phyloP scores from a whole-genome alignment of 2,329 filamentous ascomycete species.

The Penicillium olsonii region DNA sequence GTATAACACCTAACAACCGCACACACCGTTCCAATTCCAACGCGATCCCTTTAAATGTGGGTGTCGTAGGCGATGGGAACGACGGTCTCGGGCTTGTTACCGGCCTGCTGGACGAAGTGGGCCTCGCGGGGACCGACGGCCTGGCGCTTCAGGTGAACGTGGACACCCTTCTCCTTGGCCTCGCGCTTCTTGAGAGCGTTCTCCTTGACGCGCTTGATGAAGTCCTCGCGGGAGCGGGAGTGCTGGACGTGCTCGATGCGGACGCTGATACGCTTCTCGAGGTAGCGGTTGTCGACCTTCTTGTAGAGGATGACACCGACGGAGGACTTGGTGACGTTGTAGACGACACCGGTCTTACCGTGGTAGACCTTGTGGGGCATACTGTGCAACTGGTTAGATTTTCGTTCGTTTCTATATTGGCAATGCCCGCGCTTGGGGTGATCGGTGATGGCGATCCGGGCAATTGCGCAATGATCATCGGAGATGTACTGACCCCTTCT shows the following conservation, averaged over 20 bases:
- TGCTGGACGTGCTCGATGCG: slow-evolving; percentile 95
- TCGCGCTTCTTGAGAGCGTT: slow-evolving; percentile 91
- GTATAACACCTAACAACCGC: slow-evolving; percentile 41
- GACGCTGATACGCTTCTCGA: slow-evolving; percentile 99
- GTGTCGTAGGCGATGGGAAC: slow-evolving; percentile 95
- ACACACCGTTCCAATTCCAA: slow-evolving; percentile 30
- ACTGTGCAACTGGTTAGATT: slow-evolving; percentile 53
- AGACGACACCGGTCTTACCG: slow-evolving; percentile 96
- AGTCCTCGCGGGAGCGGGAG: slow-evolving; percentile 95
- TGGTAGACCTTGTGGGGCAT: slow-evolving; percentile 99
- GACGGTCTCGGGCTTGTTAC: slow-evolving; percentile 88
- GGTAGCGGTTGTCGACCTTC: slow-evolving; percentile 98
- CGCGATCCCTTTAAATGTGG: slow-evolving; percentile 72
- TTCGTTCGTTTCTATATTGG: background rate
- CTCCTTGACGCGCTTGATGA: slow-evolving; percentile 92
- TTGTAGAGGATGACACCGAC: slow-evolving; percentile 99
- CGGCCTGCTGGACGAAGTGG: slow-evolving; percentile 74
- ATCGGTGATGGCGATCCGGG: slow-evolving; percentile 4
- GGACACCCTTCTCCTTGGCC: slow-evolving; percentile 85
- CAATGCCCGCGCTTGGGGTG: slow-evolving; percentile 5
- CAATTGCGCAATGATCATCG: slow-evolving; percentile 9
- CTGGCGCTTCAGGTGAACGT: slow-evolving; percentile 91
- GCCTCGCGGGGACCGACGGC: slow-evolving; percentile 77
- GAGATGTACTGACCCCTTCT: slow-evolving; percentile 79
- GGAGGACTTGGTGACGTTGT: slow-evolving; percentile 98